These are phyloP conservation scores for Diutina pseudorugosa DNA, from an alignment of 1,139 yeast species.

Conservation along the genomic window DNA sequence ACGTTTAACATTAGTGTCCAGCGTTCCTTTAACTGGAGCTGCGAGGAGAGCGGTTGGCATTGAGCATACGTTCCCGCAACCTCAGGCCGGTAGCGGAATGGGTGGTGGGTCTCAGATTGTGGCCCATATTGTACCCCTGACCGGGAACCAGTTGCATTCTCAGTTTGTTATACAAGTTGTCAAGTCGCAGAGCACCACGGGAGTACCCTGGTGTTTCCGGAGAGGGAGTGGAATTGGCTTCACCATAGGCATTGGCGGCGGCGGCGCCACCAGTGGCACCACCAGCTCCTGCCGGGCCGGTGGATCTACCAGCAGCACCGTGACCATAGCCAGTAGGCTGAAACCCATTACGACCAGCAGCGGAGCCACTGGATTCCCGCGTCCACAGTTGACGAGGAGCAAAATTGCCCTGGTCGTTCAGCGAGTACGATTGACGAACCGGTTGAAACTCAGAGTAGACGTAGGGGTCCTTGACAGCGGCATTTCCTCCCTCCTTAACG, in stretches of 20 bases:
- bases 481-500: constrained; percentile 10
- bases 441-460: constrained; percentile 1
- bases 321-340: background rate
- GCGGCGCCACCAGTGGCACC: background rate
- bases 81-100: constrained; percentile 12
- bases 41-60: constrained; percentile 1
- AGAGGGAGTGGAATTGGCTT: background rate
- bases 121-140: constrained; percentile 14
- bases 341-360: background rate
- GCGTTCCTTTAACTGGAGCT: background rate
- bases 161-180: constrained; percentile 32
- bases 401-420: background rate
- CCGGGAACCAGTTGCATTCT: constrained; percentile 18
- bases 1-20: background rate
- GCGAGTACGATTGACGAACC: background rate
- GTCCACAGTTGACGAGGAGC: constrained; percentile 2
- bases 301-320: background rate
- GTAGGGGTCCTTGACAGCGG: background rate
- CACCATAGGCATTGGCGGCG: background rate
- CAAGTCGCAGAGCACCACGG: constrained; percentile 12
- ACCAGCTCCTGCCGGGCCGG: background rate
- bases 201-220: constrained; percentile 1
- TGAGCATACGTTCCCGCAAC: constrained; percentile 26
- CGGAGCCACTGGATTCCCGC: background rate
- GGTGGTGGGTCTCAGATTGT: constrained; percentile 17